phyloP scores from a whole-genome alignment of 2,329 filamentous ascomycete species.

The Clarireedia paspali region DNA sequence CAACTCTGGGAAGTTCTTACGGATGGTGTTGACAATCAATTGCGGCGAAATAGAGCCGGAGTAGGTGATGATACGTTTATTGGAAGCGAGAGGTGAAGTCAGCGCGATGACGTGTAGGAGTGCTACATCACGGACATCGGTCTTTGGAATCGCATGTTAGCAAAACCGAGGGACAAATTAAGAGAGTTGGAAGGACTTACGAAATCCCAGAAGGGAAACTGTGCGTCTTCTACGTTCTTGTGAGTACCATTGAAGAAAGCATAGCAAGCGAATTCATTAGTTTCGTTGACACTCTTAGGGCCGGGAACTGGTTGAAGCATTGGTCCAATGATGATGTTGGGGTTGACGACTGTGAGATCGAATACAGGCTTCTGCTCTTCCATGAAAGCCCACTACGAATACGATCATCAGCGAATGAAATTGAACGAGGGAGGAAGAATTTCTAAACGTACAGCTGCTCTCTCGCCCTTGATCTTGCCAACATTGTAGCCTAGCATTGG shows the following conservation, averaged over 20 bases:
- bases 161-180: not conserved
- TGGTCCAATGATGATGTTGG: slow-evolving; percentile 54
- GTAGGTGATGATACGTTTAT: slow-evolving; percentile 51
- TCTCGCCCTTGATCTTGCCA: slow-evolving; percentile 55
- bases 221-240: slow-evolving; percentile 25
- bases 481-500: slow-evolving; percentile 27
- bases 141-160: not conserved
- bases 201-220: slow-evolving; percentile 15
- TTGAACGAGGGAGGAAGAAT: not conserved
- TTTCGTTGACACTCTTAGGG: slow-evolving; percentile 58
- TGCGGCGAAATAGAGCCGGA: slow-evolving; percentile 52
- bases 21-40: slow-evolving; percentile 45
- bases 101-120: slow-evolving; percentile 51
- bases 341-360: slow-evolving; percentile 51
- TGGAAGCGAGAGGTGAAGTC: slow-evolving; percentile 45
- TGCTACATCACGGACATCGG: slow-evolving; percentile 51
- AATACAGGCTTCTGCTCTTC: slow-evolving; percentile 44
- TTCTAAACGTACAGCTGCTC: slow-evolving; percentile 36
- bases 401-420: not conserved
- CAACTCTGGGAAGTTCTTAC: slow-evolving; percentile 44
- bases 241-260: slow-evolving; percentile 43
- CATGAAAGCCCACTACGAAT: slow-evolving; percentile 46
- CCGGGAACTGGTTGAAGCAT: slow-evolving; percentile 53
- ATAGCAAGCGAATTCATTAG: slow-evolving; percentile 48
- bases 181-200: slow-evolving; percentile 10